phyloP scores from a whole-genome alignment of 129 eudicot species.

The Smallanthus sonchifolius region DNA sequence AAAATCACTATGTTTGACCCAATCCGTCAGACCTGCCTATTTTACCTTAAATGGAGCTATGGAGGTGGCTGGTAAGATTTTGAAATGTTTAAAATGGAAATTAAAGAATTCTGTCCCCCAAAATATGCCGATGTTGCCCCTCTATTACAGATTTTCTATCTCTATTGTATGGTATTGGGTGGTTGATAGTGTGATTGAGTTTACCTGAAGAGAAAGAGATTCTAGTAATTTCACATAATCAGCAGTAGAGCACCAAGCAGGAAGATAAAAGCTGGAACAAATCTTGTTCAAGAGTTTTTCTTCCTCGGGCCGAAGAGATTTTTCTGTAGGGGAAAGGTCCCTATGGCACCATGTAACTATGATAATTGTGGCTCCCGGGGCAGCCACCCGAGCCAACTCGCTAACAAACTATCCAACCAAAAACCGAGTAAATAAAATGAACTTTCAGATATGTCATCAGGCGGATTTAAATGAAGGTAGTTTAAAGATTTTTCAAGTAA shows the following conservation, averaged over 20 bases:
- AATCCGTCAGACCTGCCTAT: background rate
- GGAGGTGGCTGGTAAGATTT: background rate
- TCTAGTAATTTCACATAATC: conserved; percentile 67
- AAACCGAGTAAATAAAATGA: background rate
- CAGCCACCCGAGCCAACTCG: conserved; percentile 85
- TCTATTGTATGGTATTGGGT: background rate
- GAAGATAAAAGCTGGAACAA: conserved; percentile 68
- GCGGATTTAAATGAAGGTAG: background rate
- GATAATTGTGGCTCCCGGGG: conserved; percentile 81
- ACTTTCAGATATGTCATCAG: background rate
- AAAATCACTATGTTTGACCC: background rate
- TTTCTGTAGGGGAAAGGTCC: conserved; percentile 63
- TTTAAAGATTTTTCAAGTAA: background rate
- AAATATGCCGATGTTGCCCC: background rate
- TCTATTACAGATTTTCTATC: background rate
- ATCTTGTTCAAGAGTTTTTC: conserved; percentile 55
- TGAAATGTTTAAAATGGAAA: background rate
- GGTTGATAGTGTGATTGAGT: background rate
- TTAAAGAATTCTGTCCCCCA: background rate
- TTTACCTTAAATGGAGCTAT: background rate
- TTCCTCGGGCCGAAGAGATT: conserved; percentile 65
- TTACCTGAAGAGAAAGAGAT: conserved; percentile 75
- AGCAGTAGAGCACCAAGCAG: conserved; percentile 83
- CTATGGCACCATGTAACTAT: conserved; percentile 95
- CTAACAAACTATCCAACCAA: conserved; percentile 51